phyloP scores from a whole-genome alignment of 768 basidiomycete species.

The Lactarius sanguifluus region DNA sequence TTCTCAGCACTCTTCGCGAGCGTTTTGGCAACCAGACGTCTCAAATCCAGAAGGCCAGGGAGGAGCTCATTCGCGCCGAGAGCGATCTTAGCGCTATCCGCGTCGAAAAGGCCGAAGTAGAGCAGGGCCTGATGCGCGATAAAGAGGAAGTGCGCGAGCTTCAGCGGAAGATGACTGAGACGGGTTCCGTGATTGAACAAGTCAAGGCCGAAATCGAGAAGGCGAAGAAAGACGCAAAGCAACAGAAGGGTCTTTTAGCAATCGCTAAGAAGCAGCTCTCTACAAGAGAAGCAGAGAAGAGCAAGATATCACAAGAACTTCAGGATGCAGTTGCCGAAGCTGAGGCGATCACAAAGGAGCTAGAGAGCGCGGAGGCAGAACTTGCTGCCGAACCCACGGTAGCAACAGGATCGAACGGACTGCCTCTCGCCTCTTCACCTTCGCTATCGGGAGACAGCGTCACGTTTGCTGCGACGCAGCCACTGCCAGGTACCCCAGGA shows the following conservation, averaged over 20 bases:
- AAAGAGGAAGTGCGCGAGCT: conserved; percentile 92
- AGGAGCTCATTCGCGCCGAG: conserved; percentile 85
- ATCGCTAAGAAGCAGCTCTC: conserved; percentile 93
- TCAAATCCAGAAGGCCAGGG: conserved; percentile 68
- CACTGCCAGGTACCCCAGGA: conserved; percentile 72
- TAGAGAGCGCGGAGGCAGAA: conserved; percentile 53
- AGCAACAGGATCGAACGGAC: conserved; percentile 32
- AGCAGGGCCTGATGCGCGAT: conserved; percentile 81
- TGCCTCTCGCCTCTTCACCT: conserved; percentile 37
- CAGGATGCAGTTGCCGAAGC: conserved; percentile 62
- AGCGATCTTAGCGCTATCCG: conserved; percentile 87
- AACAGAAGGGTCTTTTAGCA: conserved; percentile 92
- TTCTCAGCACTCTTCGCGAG: conserved; percentile 66
- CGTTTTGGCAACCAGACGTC: conserved; percentile 64
- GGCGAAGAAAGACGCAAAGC: conserved; percentile 88
- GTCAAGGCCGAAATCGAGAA: conserved; percentile 81
- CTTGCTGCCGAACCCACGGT: conserved; percentile 39
- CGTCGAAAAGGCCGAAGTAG: conserved; percentile 89
- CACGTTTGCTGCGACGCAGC: conserved; percentile 63
- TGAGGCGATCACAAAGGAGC: conserved; percentile 52
- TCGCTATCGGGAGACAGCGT: conserved; percentile 45
- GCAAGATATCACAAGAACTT: conserved; percentile 68
- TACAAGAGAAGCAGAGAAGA: conserved; percentile 76
- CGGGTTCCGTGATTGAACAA: conserved; percentile 66
- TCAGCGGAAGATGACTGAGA: conserved; percentile 81